Evolutionary conservation across 768 basidiomycete species (phyloP), one percentile per base, ranked within the genome.

Genomic region (Suillus brevipes): DNA sequence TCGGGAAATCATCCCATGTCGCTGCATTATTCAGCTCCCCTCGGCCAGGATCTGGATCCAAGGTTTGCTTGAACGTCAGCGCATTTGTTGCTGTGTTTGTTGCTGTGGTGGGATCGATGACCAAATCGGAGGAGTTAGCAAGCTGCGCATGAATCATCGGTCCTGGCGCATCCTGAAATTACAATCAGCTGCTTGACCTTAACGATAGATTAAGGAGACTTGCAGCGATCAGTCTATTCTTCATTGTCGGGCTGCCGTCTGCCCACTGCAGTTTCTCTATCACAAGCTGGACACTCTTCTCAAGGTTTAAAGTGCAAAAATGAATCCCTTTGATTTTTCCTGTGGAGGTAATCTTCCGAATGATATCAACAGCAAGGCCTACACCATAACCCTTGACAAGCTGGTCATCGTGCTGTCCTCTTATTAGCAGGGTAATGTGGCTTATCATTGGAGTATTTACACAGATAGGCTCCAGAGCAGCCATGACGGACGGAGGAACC

Each of bases 301-400:
- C 97, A 12, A 99, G 86, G 77, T 99, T 99, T 65, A 99, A 83
- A 1, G 97, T 99, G 74, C 95, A 99, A 71, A 99, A 90, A 75
- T 99, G 95, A 53, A 99, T 85, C 0, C 95, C 95, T 9, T 81
- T 78, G 43, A 94, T 80, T 25, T 81, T 81, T 16, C 87, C 87
- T 65, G 85, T 82, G 25, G 67, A 75, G 16, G 83, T 87, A 37
- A 90, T 79, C 55, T 78, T 84, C 66, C 74, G 77, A 69, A 98
- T 90, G 84, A 93, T 97, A 34, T 87, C 80, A 13, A 92, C 89
- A 1, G 95, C 92, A 5, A 99, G 83, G 28, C 83, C 79, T 37
- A 99, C 87, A n/a, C 97, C 97, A 70, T 92, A 99, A 60, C 95
- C 90, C 75, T 99, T 99, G 62, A 99, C 91, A 28, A 90, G 86